Evolutionary conservation across 2,329 filamentous ascomycete genomes (phyloP).

Genomic region (Triangularia verruculosa): DNA sequence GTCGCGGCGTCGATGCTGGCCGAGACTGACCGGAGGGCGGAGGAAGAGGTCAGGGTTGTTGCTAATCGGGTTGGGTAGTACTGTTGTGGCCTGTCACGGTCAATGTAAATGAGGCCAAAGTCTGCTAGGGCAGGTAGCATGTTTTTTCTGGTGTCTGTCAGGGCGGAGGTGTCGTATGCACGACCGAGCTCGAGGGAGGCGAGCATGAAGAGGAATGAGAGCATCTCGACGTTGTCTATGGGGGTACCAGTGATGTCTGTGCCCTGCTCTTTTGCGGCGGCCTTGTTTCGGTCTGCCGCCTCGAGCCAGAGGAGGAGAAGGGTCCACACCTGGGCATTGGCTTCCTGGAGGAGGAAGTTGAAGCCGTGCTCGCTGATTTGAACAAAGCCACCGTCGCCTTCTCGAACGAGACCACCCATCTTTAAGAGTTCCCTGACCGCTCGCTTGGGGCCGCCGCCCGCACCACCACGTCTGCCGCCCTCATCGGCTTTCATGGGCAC

Average conservation of each 20-base stretch:
- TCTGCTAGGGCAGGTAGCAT: constrained; percentile 90
- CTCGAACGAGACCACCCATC: constrained; percentile 75
- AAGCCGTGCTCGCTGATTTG: constrained; percentile 92
- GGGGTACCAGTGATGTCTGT: constrained; percentile 48
- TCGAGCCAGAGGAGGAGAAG: constrained; percentile 90
- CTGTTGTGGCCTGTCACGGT: constrained; percentile 53
- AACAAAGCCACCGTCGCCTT: constrained; percentile 45
- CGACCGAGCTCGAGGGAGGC: constrained; percentile 89
- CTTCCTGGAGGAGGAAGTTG: constrained; percentile 89
- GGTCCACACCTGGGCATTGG: constrained; percentile 97
- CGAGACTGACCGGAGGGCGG: constrained; percentile 65
- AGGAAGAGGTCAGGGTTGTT: constrained; percentile 81
- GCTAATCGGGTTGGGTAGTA: constrained; percentile 92
- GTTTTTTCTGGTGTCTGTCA: constrained; percentile 76
- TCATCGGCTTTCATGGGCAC: constrained; percentile 47
- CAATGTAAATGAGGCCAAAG: constrained; percentile 85
- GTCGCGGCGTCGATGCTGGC: constrained; percentile 67
- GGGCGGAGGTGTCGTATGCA: constrained; percentile 81
- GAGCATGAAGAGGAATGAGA: constrained; percentile 94
- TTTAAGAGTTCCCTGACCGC: constrained; percentile 83
- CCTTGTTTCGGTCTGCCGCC: constrained; percentile 62
- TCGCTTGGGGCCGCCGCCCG: constrained; percentile 59
- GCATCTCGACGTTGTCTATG: constrained; percentile 88
- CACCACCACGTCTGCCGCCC: constrained; percentile 42
- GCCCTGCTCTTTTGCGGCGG: constrained; percentile 33